Evolutionary conservation across 73 alveolate species (phyloP), one percentile per base, ranked within the genome.

Genomic region (Effrenium voratum): DNA sequence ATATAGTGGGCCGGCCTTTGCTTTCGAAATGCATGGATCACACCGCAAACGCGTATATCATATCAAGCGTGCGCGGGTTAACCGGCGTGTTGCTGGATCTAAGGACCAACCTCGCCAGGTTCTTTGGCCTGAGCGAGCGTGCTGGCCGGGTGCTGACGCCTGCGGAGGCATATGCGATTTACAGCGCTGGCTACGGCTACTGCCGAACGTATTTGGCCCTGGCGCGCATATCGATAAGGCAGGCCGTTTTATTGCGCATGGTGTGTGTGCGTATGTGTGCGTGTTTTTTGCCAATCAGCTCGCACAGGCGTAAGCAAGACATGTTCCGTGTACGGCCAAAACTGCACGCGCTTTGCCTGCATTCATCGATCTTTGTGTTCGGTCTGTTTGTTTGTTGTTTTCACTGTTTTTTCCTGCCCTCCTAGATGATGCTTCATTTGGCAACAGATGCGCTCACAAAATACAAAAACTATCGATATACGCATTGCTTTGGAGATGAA

Each of bases 51-150:
- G 19, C 19, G 19, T 52, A 52, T 52, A 12, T 12, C 19, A 52
- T 12, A 52, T 52, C 19, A 12, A 52, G 8, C 8, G 19, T 19
- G 63, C 26, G 19, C 19, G 26, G 19, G 19, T 52, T 12, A 8
- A 52, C 63, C 19, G 63, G 63, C 63, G 19, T 19, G 26, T 52
- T 52, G 49, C 47, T 5, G 82, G n/a, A n/a, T 24, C 86, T 41
- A 40, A 79, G 90, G 90, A 44, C 44, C 32, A 19, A 45, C 45
- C 13, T 16, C 1, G 90, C 90, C 4, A 43, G 45, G 4, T 79
- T 79, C 45, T 12, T 79, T 16, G 90, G 90, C 19, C 22, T 80
- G n/a, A 80, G 91, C 91, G 91, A 80, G 91, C 24, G 91, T 2
- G 44, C 44, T 80, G 91, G 91, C 36, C 26, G 91, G 45, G 70